Conservation (phyloP, 192 early-diverging fungal genomes). For the Obelidium mucronatum region DNA sequence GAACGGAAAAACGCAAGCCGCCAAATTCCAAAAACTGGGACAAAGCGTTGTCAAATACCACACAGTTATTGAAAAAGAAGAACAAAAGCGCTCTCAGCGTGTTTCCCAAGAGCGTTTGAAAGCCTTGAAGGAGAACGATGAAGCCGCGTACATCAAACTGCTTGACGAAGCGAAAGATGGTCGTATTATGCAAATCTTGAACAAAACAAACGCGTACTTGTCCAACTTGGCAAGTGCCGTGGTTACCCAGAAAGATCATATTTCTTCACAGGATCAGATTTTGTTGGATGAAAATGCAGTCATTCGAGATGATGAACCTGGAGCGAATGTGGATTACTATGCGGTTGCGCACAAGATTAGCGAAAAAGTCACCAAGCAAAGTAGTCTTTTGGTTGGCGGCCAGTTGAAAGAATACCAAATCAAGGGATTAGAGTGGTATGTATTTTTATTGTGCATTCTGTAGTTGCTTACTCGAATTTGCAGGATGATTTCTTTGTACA, state of each 20-base stretch:
- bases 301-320: slow-evolving; percentile 60
- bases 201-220: slow-evolving; percentile 89
- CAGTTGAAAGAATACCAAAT: slow-evolving; percentile 96
- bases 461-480: neutral
- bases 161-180: slow-evolving; percentile 97
- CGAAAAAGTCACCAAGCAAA: slow-evolving; percentile 84
- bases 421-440: slow-evolving; percentile 97
- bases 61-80: slow-evolving; percentile 88
- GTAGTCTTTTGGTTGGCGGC: slow-evolving; percentile 86
- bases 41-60: slow-evolving; percentile 80
- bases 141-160: slow-evolving; percentile 95
- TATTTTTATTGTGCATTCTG: neutral
- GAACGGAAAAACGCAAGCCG: slow-evolving; percentile 59
- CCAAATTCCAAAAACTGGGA: slow-evolving; percentile 76
- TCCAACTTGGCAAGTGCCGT: slow-evolving; percentile 85
- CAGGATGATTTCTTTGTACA: slow-evolving; percentile 99
- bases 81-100: slow-evolving; percentile 85
- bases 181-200: slow-evolving; percentile 89
- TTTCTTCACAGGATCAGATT: slow-evolving; percentile 55
- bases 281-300: slow-evolving; percentile 4
- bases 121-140: slow-evolving; percentile 96
- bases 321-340: slow-evolving; percentile 77
- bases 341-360: slow-evolving; percentile 84
- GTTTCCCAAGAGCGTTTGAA: slow-evolving; percentile 93
- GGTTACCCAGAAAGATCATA: slow-evolving; percentile 71